These are phyloP conservation scores for Triticum urartu DNA, from an alignment of 176 grass and related monocot species.

Conservation along the genomic window DNA sequence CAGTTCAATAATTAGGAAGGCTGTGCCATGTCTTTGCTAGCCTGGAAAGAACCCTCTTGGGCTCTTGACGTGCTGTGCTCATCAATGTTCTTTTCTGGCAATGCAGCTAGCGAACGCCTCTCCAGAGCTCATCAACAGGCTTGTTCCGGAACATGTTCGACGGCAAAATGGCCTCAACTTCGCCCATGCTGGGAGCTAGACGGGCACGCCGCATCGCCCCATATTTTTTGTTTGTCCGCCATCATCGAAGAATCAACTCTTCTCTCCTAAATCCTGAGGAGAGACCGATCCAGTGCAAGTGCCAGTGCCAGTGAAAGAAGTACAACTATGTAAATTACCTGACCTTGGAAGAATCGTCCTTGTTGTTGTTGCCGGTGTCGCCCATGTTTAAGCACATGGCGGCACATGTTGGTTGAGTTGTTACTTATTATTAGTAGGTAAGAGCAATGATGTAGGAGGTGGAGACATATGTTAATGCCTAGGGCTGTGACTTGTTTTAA, in stretches of 20 bases:
- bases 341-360: slow-evolving; percentile 15
- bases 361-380: background rate
- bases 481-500: slow-evolving; percentile 32
- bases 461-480: slow-evolving; percentile 39
- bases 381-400: slow-evolving; percentile 30
- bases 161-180: slow-evolving; percentile 70
- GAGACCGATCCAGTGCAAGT: background rate
- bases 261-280: background rate
- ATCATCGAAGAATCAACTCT: slow-evolving; percentile 5
- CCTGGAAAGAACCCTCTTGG: background rate
- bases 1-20: background rate
- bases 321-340: slow-evolving; percentile 61
- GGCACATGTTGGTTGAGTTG: slow-evolving; percentile 24
- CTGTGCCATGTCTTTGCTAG: background rate
- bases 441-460: slow-evolving; percentile 35
- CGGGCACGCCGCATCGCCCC: background rate
- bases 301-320: slow-evolving; percentile 19
- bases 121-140: slow-evolving; percentile 68
- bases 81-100: slow-evolving; percentile 5
- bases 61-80: slow-evolving; percentile 29
- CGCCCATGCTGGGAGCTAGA: slow-evolving; percentile 52
- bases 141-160: slow-evolving; percentile 73
- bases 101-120: slow-evolving; percentile 72
- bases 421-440: slow-evolving; percentile 5
- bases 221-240: slow-evolving; percentile 31